phyloP scores from a whole-genome alignment of 352 stramenopile species.

The Globisporangium emineosum region DNA sequence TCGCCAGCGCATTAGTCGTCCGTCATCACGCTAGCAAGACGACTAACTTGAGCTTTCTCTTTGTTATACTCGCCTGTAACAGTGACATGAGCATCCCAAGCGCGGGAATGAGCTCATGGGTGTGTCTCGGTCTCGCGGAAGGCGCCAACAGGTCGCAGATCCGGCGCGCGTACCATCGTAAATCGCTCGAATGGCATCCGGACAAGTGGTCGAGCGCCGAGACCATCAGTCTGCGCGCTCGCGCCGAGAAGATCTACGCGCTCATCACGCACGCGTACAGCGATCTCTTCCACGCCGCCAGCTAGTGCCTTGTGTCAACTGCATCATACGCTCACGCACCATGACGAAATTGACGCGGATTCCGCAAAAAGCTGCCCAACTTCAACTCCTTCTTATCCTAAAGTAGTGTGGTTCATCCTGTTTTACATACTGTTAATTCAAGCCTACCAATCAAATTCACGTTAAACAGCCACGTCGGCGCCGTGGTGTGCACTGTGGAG shows the following conservation, averaged over 20 bases:
- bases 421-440: neutral
- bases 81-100: slow-evolving; percentile 39
- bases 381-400: slow-evolving; percentile 1
- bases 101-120: slow-evolving; percentile 44
- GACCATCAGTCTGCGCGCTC: slow-evolving; percentile 25
- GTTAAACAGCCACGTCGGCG: slow-evolving; percentile 7
- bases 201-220: slow-evolving; percentile 53
- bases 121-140: slow-evolving; percentile 37
- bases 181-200: slow-evolving; percentile 65
- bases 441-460: slow-evolving; percentile 2
- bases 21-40: neutral
- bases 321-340: neutral
- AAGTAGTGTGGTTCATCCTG: neutral
- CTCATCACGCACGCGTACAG: slow-evolving; percentile 51
- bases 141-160: slow-evolving; percentile 42
- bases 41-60: slow-evolving; percentile 5
- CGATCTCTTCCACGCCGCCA: slow-evolving; percentile 23
- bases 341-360: neutral
- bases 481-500: neutral
- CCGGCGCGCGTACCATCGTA: slow-evolving; percentile 54
- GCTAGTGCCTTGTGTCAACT: neutral
- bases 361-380: neutral
- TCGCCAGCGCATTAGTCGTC: neutral
- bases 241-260: slow-evolving; percentile 32
- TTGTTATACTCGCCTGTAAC: neutral